Evolutionary conservation across 2,329 filamentous ascomycete species (phyloP).

Genomic region (Cyclaneusma minus): DNA sequence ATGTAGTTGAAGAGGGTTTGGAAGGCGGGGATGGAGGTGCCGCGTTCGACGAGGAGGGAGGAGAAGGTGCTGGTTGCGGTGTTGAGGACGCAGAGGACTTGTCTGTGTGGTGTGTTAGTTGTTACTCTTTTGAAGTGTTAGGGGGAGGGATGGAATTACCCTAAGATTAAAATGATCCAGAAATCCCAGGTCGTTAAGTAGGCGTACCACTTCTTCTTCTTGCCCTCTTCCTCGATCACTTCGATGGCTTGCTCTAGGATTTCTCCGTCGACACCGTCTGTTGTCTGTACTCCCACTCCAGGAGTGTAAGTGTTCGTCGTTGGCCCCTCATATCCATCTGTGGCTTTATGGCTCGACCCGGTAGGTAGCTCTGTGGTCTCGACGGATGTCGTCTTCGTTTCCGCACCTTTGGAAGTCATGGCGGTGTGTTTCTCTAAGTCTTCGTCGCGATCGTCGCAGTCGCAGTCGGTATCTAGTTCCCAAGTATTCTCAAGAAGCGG

Average conservation of each 20-base stretch:
- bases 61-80: constrained; percentile 88
- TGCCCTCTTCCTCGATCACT: constrained; percentile 36
- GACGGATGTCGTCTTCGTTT: constrained; percentile 3
- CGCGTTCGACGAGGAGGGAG: constrained; percentile 47
- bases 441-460: no score
- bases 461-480: no score
- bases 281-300: constrained; percentile 20
- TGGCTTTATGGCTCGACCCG: background rate
- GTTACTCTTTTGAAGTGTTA: constrained; percentile 4
- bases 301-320: constrained; percentile 2
- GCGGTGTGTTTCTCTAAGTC: no score
- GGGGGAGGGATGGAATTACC: constrained; percentile 28
- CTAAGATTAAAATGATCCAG: constrained; percentile 66
- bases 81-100: constrained; percentile 77
- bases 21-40: constrained; percentile 81
- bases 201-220: constrained; percentile 43
- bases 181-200: constrained; percentile 80
- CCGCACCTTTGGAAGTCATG: no score
- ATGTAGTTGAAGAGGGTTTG: constrained; percentile 94
- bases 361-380: constrained; percentile 10
- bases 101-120: constrained; percentile 24
- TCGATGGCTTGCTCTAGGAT: constrained; percentile 36
- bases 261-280: no score
- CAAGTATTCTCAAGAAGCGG: no score
- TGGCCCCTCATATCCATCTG: no score